phyloP scores from a whole-genome alignment of 306 rosid species.

The Lupinus albus region DNA sequence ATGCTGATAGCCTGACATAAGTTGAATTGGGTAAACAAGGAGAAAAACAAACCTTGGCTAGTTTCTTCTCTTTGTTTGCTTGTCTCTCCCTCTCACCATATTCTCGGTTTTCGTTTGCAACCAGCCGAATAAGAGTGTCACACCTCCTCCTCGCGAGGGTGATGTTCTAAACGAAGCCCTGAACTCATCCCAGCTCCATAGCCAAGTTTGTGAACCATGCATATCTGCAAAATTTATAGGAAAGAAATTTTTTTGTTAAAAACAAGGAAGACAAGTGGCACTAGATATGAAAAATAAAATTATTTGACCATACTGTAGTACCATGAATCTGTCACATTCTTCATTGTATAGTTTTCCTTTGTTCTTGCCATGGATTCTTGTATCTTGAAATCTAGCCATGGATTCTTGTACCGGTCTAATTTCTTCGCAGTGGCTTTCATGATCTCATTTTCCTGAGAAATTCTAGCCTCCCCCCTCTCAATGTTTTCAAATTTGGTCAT shows the following conservation, averaged over 20 bases:
- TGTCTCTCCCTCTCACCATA: constrained; percentile 97
- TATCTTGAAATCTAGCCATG: constrained; percentile 96
- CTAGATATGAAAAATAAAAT: neutral
- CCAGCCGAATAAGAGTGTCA: constrained; percentile 88
- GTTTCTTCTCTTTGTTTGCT: constrained; percentile 97
- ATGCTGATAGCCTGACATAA: neutral
- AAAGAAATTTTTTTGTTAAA: neutral
- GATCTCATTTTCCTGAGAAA: constrained; percentile 95
- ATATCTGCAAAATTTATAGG: constrained; percentile 59
- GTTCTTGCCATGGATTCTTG: constrained; percentile 94
- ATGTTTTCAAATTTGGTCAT: constrained; percentile 94
- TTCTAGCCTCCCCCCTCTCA: constrained; percentile 99
- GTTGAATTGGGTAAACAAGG: neutral
- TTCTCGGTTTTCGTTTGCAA: constrained; percentile 99
- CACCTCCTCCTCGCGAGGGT: constrained; percentile 95
- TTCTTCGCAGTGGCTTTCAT: constrained; percentile 99
- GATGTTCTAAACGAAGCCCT: constrained; percentile 97
- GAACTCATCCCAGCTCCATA: constrained; percentile 98
- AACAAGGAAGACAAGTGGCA: constrained; percentile 1
- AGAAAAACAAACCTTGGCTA: constrained; percentile 72
- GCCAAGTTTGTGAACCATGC: constrained; percentile 99
- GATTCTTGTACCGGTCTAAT: constrained; percentile 97
- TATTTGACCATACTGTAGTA: constrained; percentile 33
- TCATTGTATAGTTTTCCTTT: constrained; percentile 96
- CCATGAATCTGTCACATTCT: constrained; percentile 99